A percentile compares a stretch with the other conserved stretches of the same genome.
Evolutionary conservation across 306 rosid species (phyloP).

Genomic region (Alnus rubra): DNA sequence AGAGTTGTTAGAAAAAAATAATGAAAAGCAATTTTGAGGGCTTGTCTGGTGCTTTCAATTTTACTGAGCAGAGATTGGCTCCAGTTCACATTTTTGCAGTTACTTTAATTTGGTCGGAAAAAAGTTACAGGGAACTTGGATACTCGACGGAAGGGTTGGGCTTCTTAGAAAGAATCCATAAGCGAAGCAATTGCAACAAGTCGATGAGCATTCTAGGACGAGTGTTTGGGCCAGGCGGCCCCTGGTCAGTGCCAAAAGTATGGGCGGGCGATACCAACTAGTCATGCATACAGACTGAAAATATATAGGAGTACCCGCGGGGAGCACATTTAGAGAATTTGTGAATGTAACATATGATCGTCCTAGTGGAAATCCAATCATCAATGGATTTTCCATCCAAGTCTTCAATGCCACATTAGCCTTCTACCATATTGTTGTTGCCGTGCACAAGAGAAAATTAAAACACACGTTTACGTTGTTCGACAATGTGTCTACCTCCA

Average conservation of each 20-base stretch:
- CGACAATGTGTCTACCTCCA: too few relatives aligned
- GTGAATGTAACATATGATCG: background rate
- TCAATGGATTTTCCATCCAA: constrained; percentile 20
- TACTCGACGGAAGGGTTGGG: background rate
- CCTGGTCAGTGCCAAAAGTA: background rate
- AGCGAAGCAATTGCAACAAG: background rate
- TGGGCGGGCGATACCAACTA: too few relatives aligned
- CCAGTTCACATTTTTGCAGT: background rate
- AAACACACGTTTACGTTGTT: too few relatives aligned
- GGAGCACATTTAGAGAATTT: background rate
- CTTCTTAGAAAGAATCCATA: background rate
- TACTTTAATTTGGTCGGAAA: background rate
- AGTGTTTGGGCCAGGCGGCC: background rate
- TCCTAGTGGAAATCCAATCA: background rate
- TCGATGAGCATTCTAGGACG: background rate
- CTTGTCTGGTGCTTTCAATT: background rate
- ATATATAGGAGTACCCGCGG: constrained; percentile 10
- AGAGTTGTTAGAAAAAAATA: background rate
- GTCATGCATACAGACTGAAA: background rate
- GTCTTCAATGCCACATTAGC: too few relatives aligned
- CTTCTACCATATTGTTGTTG: too few relatives aligned
- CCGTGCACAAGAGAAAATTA: too few relatives aligned
- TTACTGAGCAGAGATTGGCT: background rate
- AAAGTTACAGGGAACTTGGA: background rate
- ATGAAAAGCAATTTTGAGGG: constrained; percentile 8